Conservation (phyloP, 2,329 filamentous ascomycete species). For the Gaeumannomyces sp. region DNA sequence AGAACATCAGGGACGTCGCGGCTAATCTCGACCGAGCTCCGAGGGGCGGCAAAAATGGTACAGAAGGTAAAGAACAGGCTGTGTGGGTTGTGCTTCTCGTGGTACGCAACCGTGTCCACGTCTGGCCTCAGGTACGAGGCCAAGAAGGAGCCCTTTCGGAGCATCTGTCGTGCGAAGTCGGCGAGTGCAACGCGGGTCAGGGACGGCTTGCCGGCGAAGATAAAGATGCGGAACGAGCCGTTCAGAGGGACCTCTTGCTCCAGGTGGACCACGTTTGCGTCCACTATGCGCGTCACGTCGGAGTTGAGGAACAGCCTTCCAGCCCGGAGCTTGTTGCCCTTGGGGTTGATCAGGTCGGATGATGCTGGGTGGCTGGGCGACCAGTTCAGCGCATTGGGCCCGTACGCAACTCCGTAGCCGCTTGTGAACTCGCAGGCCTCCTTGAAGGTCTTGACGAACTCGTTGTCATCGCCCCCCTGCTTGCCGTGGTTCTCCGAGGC, state of each 20-base stretch:
- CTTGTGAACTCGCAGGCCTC: conserved; percentile 87
- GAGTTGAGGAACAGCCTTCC: conserved; percentile 72
- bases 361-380: conserved; percentile 64
- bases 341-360: conserved; percentile 62
- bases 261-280: conserved; percentile 83
- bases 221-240: conserved; percentile 77
- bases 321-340: conserved; percentile 59
- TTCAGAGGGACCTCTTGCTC: conserved; percentile 88
- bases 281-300: conserved; percentile 78
- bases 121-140: conserved; percentile 57
- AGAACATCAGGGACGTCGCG: conserved; percentile 65
- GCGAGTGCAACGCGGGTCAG: conserved; percentile 56
- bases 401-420: conserved; percentile 84
- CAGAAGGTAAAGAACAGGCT: conserved; percentile 75
- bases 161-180: conserved; percentile 63
- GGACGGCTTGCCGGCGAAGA: conserved; percentile 69
- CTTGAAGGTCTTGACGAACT: conserved; percentile 87
- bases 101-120: conserved; percentile 57
- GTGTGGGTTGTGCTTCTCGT: conserved; percentile 81
- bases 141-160: conserved; percentile 66
- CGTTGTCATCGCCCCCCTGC: conserved; percentile 51
- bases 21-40: conserved; percentile 65
- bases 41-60: conserved; percentile 63
- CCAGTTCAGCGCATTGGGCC: conserved; percentile 80
- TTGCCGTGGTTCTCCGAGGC: conserved; percentile 39